Evolutionary conservation across 257 asterid genomes (phyloP).

Genomic region (Nicotiana benthamiana): DNA sequence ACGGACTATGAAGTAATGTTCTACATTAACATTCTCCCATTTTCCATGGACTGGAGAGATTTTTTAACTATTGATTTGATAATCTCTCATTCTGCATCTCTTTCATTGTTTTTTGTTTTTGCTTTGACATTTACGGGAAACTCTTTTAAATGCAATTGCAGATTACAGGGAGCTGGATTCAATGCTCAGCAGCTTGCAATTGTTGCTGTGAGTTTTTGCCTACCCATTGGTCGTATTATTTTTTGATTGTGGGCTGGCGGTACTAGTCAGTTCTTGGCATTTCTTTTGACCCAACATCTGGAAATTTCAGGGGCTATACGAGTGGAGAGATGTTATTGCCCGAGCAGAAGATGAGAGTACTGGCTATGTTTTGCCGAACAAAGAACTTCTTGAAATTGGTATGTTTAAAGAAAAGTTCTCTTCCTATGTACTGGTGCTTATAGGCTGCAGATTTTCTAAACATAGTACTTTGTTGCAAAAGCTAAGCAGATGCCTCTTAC

Average conservation of each 20-base stretch:
- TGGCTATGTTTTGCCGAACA: slow-evolving; percentile 85
- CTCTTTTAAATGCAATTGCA: slow-evolving; percentile 27
- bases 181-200: slow-evolving; percentile 88
- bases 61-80: not conserved
- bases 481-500: slow-evolving; percentile 93
- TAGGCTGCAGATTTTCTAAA: slow-evolving; percentile 4
- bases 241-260: not conserved
- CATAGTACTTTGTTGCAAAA: slow-evolving; percentile 25
- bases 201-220: slow-evolving; percentile 63
- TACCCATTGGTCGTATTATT: not conserved
- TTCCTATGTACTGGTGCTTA: slow-evolving; percentile 6
- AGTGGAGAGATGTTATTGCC: slow-evolving; percentile 93
- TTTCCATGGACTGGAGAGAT: not conserved
- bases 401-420: slow-evolving; percentile 7
- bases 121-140: slow-evolving; percentile 10
- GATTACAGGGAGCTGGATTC: slow-evolving; percentile 72
- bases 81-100: not conserved
- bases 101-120: not conserved
- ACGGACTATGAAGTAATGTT: not conserved
- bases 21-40: not conserved
- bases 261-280: not conserved
- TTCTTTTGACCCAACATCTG: slow-evolving; percentile 10
- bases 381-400: slow-evolving; percentile 88
- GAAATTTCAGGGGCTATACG: slow-evolving; percentile 62
- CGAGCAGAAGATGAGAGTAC: slow-evolving; percentile 99